These are phyloP conservation scores for Eremochloa ophiuroides DNA, from an alignment of 176 grass and related monocot species.

Conservation along the genomic window DNA sequence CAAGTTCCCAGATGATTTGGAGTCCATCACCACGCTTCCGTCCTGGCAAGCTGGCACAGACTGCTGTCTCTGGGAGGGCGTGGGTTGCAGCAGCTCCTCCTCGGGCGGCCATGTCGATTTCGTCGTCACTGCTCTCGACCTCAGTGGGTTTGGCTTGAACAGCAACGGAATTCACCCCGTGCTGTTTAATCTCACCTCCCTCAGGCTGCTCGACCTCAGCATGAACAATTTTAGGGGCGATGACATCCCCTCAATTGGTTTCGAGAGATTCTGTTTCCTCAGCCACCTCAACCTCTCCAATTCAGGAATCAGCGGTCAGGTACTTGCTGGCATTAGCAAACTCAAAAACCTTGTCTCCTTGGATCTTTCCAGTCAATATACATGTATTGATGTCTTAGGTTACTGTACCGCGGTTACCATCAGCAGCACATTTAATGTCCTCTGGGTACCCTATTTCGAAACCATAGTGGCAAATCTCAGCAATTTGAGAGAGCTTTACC, in stretches of 20 bases:
- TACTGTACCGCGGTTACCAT: no score
- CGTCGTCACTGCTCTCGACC: conserved; percentile 21
- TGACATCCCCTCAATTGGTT: not conserved
- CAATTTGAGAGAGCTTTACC: conserved; percentile 22
- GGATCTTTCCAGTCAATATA: conserved; percentile 19
- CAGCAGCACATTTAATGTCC: no score
- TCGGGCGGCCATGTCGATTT: no score
- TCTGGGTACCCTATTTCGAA: not conserved
- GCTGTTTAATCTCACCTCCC: conserved; percentile 35
- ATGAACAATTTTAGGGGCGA: not conserved
- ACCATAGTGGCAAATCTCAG: conserved; percentile 16
- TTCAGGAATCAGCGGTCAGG: conserved; percentile 9
- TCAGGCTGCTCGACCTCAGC: conserved; percentile 20
- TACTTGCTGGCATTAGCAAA: conserved; percentile 34
- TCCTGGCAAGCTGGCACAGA: conserved; percentile 30
- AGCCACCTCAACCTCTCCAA: conserved; percentile 47
- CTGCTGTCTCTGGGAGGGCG: conserved; percentile 29
- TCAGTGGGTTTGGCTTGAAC: not conserved
- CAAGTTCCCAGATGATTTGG: fast-evolving
- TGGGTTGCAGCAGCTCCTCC: conserved; percentile 5
- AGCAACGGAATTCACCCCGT: not conserved
- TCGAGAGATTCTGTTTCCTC: conserved; percentile 30
- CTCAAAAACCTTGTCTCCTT: conserved; percentile 45
- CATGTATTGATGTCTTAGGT: not conserved
- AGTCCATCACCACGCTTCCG: not conserved